Percentiles rank a stretch among this genome's conserved stretches.
Conservation (phyloP, 768 basidiomycete genomes). For the Leccinum longicurvipes region DNA sequence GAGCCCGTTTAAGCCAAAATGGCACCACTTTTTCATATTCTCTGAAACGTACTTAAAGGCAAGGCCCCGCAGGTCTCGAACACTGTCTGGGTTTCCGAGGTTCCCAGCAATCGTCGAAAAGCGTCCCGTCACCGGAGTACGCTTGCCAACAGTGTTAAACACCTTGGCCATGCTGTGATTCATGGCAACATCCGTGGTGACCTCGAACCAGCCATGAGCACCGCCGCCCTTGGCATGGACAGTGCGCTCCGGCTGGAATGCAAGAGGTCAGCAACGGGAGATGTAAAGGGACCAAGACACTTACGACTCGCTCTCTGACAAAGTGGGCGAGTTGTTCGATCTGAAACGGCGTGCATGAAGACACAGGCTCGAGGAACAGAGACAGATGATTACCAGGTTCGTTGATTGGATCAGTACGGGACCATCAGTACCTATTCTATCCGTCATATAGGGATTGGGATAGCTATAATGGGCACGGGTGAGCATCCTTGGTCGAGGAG, state of each 20-base stretch:
- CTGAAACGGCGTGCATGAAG: conserved; percentile 2
- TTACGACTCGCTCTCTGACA: conserved; percentile 18
- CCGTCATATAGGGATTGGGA: conserved; percentile 15
- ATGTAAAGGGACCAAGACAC: background rate
- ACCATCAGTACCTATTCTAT: conserved; percentile 13
- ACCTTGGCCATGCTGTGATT: conserved; percentile 17
- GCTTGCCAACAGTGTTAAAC: conserved; percentile 16
- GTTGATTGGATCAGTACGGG: conserved; percentile 13
- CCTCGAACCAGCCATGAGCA: conserved; percentile 18
- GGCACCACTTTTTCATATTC: conserved; percentile 1
- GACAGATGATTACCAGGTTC: conserved; percentile 4
- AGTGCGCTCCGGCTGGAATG: conserved; percentile 13
- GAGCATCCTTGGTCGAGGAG: background rate
- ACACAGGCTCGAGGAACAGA: background rate
- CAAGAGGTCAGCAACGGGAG: background rate
- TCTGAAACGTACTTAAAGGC: conserved; percentile 41
- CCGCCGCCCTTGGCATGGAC: conserved; percentile 17
- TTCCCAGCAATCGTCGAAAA: conserved; percentile 58
- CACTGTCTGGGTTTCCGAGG: conserved; percentile 45
- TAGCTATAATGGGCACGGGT: conserved; percentile 4
- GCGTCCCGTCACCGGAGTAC: conserved; percentile 26
- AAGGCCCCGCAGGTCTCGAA: conserved; percentile 53
- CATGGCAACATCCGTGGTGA: conserved; percentile 13
- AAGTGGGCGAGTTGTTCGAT: conserved; percentile 17
- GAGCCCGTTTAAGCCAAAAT: background rate